Percentiles rank a stretch among this genome's conserved stretches.
Evolutionary conservation across 257 asterid species (phyloP).

Genomic region (Fraxinus excelsior): DNA sequence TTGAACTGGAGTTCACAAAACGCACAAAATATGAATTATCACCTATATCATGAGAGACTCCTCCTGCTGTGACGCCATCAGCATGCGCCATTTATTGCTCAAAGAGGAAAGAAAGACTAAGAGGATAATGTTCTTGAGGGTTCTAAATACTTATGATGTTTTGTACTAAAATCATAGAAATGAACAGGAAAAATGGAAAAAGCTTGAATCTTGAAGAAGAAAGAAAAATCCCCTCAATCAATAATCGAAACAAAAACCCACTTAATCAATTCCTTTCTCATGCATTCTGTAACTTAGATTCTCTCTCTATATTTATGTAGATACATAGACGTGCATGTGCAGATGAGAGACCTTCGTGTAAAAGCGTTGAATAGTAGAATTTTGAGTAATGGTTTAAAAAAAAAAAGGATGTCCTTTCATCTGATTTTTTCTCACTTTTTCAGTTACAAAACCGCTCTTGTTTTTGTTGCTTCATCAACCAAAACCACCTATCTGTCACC

Average conservation of each 20-base stretch:
- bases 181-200: not conserved
- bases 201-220: constrained; percentile 13
- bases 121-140: not conserved
- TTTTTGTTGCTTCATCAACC: constrained; percentile 36
- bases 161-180: not conserved
- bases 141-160: not conserved
- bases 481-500: constrained; percentile 14
- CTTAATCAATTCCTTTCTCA: constrained; percentile 30
- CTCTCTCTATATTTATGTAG: constrained; percentile 12
- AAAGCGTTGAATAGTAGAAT: constrained; percentile 35
- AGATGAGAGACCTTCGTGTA: constrained; percentile 26
- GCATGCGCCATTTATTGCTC: constrained; percentile 54
- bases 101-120: not conserved
- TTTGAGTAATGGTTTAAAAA: constrained; percentile 27
- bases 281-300: not conserved
- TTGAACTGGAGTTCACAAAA: constrained; percentile 18
- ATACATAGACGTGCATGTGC: constrained; percentile 19
- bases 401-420: constrained; percentile 11
- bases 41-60: constrained; percentile 50
- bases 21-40: constrained; percentile 20
- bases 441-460: constrained; percentile 74
- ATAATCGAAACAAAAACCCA: constrained; percentile 38
- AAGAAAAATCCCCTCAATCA: constrained; percentile 33
- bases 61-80: constrained; percentile 25
- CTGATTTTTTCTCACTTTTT: constrained; percentile 48